Evolutionary conservation across 345 rosid species (phyloP), one percentile per base, ranked within the genome.

Genomic region (Euphorbia peplus): DNA sequence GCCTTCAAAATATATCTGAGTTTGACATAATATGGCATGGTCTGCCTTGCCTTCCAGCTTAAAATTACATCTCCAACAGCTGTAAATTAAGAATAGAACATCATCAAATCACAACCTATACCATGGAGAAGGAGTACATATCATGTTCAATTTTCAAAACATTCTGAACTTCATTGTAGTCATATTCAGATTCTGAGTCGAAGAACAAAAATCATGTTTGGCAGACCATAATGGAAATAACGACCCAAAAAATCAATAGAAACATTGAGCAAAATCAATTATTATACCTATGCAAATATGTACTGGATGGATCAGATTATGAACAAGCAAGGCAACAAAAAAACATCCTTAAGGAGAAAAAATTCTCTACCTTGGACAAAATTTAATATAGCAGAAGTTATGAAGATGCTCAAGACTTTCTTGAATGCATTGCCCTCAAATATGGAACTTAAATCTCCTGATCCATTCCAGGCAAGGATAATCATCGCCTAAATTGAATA

Each of bases 1-100:
- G 89, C 92, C 80, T 95, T 95, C 79, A 95, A 80, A 76, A 92
- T 82, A 80, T 87, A 95, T 86, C 99, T 88, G 74, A 95, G 83
- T 83, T 95, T 88, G 70, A 91, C 99, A 79, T 88, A 89, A 56
- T 86, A 78, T 68, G 98, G 84, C 99, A 95, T 95, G 72, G 91
- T 87, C 73, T 69, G 79, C 57, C 78, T 95, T 48, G 99, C 91
- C 82, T 95, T 95, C 87, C 91, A 88, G 81, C 83, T 95, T 48
- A 92, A 87, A 61, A 92, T 87, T 75, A 95, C 87, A 81, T 90
- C 98, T 68, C 92, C 91, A 63, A 80, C 72, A 83, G 98, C 99
- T 95, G 89, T 87, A 86, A 37, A 63, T 22, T 41, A 42, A 24
- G 51, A 24, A 63, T 3, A 42, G 35, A 29, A 25, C 32, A 22